Conservation (phyloP, 768 basidiomycete genomes). For the Phanerochaete sordida region DNA sequence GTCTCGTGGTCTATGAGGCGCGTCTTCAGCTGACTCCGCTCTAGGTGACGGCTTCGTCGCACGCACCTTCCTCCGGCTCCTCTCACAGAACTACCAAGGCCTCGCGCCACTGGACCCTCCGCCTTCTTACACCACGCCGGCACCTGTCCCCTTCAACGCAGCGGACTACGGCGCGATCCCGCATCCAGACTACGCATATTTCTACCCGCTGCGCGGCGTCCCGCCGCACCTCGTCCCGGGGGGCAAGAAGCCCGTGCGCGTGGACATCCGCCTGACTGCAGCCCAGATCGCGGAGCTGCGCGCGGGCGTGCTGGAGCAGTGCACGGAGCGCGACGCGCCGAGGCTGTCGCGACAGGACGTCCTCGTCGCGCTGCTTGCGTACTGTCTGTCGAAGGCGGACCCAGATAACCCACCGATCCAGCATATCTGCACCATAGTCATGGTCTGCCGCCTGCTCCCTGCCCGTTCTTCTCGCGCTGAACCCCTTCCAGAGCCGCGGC, state of each 20-base stretch:
- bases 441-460: slow-evolving; percentile 2
- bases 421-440: slow-evolving; percentile 5
- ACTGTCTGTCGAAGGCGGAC: slow-evolving; percentile 8
- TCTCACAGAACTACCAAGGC: slow-evolving; percentile 16
- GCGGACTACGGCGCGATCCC: neutral
- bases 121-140: slow-evolving; percentile 2
- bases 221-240: slow-evolving; percentile 7
- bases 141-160: neutral
- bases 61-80: slow-evolving; percentile 8
- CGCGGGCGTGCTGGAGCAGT: neutral
- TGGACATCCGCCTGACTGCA: slow-evolving; percentile 11
- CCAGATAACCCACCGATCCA: slow-evolving; percentile 1
- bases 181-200: neutral
- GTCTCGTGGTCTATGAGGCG: too few relatives aligned
- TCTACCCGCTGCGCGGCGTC: neutral
- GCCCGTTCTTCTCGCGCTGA: too few relatives aligned
- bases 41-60: slow-evolving; percentile 11
- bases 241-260: neutral
- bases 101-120: slow-evolving; percentile 10
- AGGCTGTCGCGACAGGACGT: slow-evolving; percentile 9
- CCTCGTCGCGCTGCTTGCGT: slow-evolving; percentile 10
- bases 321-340: neutral
- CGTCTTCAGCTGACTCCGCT: neutral
- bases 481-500: slow-evolving; percentile 10
- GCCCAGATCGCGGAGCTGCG: slow-evolving; percentile 8